Base-by-base conservation (phyloP, 371 early-diverging fungal species). In the Nematocida minor region DNA sequence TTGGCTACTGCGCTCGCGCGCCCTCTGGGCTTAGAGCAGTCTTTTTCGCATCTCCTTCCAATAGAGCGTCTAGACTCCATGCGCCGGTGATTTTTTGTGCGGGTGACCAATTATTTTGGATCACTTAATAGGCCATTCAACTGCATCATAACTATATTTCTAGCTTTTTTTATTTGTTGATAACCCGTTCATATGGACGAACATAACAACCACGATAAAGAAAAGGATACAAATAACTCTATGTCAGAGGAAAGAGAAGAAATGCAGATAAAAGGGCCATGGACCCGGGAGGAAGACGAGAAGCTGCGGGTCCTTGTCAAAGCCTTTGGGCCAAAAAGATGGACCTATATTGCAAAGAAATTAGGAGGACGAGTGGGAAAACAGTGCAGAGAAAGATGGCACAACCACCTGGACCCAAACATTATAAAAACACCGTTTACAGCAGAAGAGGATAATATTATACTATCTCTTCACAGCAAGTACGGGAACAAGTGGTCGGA, bases 311-410 rank as follows among this genome's bases (percentile, higher is more conserved):
- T 36, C 27, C 46, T 86, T 2, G 80, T 86, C 9, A 69, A 77
- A 32, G 77, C 79, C 41, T 83, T 82, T 66, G 55, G 64, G 11
- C 82, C 83, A 0, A 81, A 82, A 44, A 84, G 83, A 40, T 86
- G 86, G 86, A 80, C 85, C 18, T 77, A 79, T 36, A 83, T 86
- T 57, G 82, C 82, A 38, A 82, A 81, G 38, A 80, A 67, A 55
- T 46, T 84, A 40, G 81, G 81, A 14, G 81, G 81, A 20, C n/a
- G 85, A 11, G 44, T 70, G 40, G 86, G 86, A 2, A 86, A 86
- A 64, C 86, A 86, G 74, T 86, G 86, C 68, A 69, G 86, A 60
- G 86, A 86, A 60, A 71, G 86, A 47, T 86, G 86, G 86, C 84
- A 86, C 57, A 85, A 85, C 63, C 86, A 86, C 67, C 60, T 86